A percentile compares a stretch with the other conserved stretches of the same genome.
phyloP scores from a whole-genome alignment of 805 yeast genomes.

The Debaryomyces maramus region DNA sequence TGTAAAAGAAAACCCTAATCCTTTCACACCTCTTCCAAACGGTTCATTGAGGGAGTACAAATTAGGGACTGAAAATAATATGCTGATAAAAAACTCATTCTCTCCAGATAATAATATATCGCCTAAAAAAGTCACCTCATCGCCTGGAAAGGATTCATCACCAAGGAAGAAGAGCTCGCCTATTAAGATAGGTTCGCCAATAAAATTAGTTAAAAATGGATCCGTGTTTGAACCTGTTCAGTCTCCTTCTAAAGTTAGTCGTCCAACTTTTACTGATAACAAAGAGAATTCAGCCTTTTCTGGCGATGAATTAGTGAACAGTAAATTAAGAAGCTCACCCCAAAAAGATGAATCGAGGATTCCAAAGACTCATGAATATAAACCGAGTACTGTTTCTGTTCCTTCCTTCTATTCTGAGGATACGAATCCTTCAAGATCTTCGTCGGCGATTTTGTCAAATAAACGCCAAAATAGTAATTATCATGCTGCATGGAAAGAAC shows the following conservation, averaged over 20 bases:
- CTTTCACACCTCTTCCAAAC: slow-evolving; percentile 31
- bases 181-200: slow-evolving; percentile 42
- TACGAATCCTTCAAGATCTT: slow-evolving; percentile 12
- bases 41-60: not conserved
- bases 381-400: slow-evolving; percentile 33
- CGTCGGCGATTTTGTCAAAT: slow-evolving; percentile 14
- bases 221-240: slow-evolving; percentile 19
- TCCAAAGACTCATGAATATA: slow-evolving; percentile 10
- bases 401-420: slow-evolving; percentile 21
- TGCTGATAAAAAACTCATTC: too few relatives aligned
- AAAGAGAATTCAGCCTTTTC: slow-evolving; percentile 5
- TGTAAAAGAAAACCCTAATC: slow-evolving; percentile 11
- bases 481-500: slow-evolving; percentile 6
- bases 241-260: slow-evolving; percentile 2
- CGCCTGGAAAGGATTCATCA: not conserved
- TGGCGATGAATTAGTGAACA: slow-evolving; percentile 23
- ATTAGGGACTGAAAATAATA: not conserved
- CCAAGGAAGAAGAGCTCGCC: slow-evolving; percentile 19
- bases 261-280: not conserved
- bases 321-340: slow-evolving; percentile 22
- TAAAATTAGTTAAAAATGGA: slow-evolving; percentile 31
- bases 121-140: not conserved
- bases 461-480: not conserved
- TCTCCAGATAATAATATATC: not conserved
- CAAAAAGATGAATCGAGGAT: slow-evolving; percentile 3